These are phyloP conservation scores for Dactylellina drechsleri DNA, from an alignment of 2,329 filamentous ascomycete genomes.

Conservation along the genomic window DNA sequence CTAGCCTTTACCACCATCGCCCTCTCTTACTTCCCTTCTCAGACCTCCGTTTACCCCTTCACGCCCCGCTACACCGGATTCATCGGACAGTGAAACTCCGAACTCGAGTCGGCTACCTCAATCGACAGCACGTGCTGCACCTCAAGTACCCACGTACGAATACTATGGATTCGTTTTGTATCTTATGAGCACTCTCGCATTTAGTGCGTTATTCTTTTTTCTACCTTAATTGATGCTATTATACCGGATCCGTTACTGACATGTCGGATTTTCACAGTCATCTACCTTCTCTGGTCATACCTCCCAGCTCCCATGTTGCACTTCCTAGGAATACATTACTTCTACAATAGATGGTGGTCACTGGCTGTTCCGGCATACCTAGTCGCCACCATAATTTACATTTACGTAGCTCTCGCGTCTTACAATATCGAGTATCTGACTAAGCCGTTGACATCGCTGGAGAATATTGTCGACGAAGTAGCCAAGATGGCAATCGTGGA, in stretches of 20 bases:
- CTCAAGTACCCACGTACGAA: slow-evolving; percentile 98
- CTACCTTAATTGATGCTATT: slow-evolving; percentile 64
- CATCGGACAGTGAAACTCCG: slow-evolving; percentile 83
- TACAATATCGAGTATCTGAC: slow-evolving; percentile 94
- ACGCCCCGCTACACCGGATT: slow-evolving; percentile 91
- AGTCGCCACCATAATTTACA: slow-evolving; percentile 87
- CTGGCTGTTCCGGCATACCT: slow-evolving; percentile 90
- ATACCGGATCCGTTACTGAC: neutral
- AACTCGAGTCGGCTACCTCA: slow-evolving; percentile 69
- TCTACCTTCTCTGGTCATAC: slow-evolving; percentile 84
- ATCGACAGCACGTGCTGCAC: slow-evolving; percentile 82
- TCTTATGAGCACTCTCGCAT: slow-evolving; percentile 83
- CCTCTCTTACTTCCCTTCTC: slow-evolving; percentile 88
- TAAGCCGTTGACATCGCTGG: slow-evolving; percentile 78
- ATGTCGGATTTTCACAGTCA: slow-evolving; percentile 61
- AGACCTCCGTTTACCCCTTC: slow-evolving; percentile 78
- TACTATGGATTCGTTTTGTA: slow-evolving; percentile 99
- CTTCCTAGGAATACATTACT: slow-evolving; percentile 93
- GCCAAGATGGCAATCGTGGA: slow-evolving; percentile 87
- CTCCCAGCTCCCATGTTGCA: slow-evolving; percentile 91
- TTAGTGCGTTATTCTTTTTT: slow-evolving; percentile 64
- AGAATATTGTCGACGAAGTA: slow-evolving; percentile 91
- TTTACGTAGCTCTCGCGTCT: slow-evolving; percentile 88
- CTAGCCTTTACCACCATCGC: slow-evolving; percentile 83
- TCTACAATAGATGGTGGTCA: slow-evolving; percentile 97